These are phyloP conservation scores for Blastobotrys americana DNA, from an alignment of 805 yeast species.

Conservation along the genomic window DNA sequence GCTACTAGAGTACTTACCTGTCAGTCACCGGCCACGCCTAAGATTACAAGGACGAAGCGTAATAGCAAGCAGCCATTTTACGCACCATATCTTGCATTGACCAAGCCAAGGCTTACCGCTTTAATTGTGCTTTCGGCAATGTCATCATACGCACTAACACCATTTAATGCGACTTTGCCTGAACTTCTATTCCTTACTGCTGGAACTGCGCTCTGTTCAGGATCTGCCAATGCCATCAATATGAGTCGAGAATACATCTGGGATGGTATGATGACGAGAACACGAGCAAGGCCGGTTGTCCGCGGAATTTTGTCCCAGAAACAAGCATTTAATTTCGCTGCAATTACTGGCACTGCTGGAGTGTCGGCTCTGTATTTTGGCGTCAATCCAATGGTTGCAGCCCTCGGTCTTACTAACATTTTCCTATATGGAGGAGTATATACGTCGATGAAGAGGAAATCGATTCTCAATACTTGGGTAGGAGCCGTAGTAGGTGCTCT, in stretches of 20 bases:
- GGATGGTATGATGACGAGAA: conserved; percentile 81
- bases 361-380: conserved; percentile 62
- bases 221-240: conserved; percentile 93
- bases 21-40: conserved; percentile 9
- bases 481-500: conserved; percentile 99
- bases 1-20: conserved; percentile 16
- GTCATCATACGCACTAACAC: conserved; percentile 89
- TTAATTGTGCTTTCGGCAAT: conserved; percentile 86
- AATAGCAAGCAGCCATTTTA: conserved; percentile 12
- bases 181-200: conserved; percentile 65
- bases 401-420: conserved; percentile 73
- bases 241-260: conserved; percentile 94
- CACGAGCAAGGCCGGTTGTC: conserved; percentile 84
- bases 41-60: background rate
- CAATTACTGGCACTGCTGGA: conserved; percentile 64
- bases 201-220: conserved; percentile 85
- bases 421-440: conserved; percentile 82
- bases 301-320: conserved; percentile 65
- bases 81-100: conserved; percentile 55
- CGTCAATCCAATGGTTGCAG: conserved; percentile 78
- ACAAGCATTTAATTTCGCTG: conserved; percentile 80
- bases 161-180: conserved; percentile 65
- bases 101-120: conserved; percentile 84
- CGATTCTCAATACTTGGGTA: conserved; percentile 92
- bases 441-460: conserved; percentile 79